Percentiles rank a stretch among this genome's conserved stretches.
phyloP scores from a whole-genome alignment of 2,329 filamentous ascomycete genomes.

The Cercospora sp. region DNA sequence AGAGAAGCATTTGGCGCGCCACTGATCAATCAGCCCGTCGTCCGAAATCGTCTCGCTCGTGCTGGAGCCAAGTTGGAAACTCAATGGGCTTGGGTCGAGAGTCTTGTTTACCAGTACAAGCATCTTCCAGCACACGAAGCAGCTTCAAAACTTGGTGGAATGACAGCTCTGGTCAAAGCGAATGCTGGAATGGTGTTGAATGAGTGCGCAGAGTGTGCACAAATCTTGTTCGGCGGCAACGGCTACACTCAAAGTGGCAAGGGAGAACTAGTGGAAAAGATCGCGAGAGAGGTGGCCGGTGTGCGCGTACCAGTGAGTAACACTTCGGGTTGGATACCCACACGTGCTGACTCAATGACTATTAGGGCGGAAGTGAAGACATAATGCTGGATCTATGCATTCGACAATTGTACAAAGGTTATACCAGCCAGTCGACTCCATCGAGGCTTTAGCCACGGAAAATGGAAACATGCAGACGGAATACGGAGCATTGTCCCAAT shows the following conservation, averaged over 20 bases:
- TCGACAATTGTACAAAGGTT: not conserved
- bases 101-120: slow-evolving; percentile 66
- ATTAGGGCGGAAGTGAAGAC: not conserved
- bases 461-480: no score
- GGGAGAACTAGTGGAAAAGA: slow-evolving; percentile 68
- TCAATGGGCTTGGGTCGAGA: slow-evolving; percentile 70
- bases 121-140: slow-evolving; percentile 58
- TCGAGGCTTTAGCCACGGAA: not conserved
- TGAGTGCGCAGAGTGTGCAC: slow-evolving; percentile 67
- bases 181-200: slow-evolving; percentile 69
- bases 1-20: slow-evolving; percentile 67
- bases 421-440: not conserved
- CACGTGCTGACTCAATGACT: not conserved
- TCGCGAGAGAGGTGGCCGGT: slow-evolving; percentile 39
- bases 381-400: not conserved
- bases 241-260: slow-evolving; percentile 68
- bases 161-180: slow-evolving; percentile 72
- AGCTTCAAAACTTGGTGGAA: slow-evolving; percentile 64
- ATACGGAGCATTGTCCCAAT: not conserved
- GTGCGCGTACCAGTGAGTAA: slow-evolving; percentile 50
- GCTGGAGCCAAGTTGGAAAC: slow-evolving; percentile 66
- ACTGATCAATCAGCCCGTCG: slow-evolving; percentile 71
- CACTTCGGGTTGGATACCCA: no score
- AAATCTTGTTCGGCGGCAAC: slow-evolving; percentile 69
- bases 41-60: slow-evolving; percentile 69